Evolutionary conservation across 345 rosid genomes (phyloP), one percentile per base, ranked within the genome.

Genomic region (Lepidium aucheri): DNA sequence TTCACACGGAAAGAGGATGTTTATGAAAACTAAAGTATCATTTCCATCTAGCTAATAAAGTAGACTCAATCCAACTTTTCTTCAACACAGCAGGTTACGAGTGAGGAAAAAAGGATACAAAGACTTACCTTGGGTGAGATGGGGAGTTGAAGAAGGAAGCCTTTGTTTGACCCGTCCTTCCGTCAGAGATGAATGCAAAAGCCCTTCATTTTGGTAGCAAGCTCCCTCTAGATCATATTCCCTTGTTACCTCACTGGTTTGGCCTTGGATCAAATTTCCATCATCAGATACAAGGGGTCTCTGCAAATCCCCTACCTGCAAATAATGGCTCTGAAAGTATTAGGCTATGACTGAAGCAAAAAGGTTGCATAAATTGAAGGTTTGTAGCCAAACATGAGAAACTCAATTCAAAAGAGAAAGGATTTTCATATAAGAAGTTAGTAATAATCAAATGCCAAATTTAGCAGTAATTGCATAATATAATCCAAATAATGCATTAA

Each of bases 161-260:
- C 96, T 82, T 70, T 69, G 93, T 77, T 90, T 90, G 78, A 74
- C 74, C 75, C 82, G 86, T 53, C 86, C 95, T 34, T 78, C 71
- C 1, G 70, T 64, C 51, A 74, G 80, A 30, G 95, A 77, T 55
- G 87, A 44, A 41, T 60, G 80, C 73, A 81, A 59, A 63, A 78
- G 83, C 30, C 73, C 93, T 63, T 86, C 94, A 69, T 73, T 81
- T 74, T 81, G 94, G 65, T 68, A 70, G 67, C 76, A 83, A 38
- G 90, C 79, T 73, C 88, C 91, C 78, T 90, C 97, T 9, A 83
- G 53, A 74, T 86, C 96, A 79, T 70, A 82, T 57, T 50, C 83
- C 72, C 88, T 85, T 7, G 76, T 49, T 8, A 76, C 69, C 62
- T 85, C 90, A 80, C 77, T 76, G 76, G 74, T 76, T 77, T 81